Conservation (phyloP, 306 rosid species). For the Fagus sylvatica region DNA sequence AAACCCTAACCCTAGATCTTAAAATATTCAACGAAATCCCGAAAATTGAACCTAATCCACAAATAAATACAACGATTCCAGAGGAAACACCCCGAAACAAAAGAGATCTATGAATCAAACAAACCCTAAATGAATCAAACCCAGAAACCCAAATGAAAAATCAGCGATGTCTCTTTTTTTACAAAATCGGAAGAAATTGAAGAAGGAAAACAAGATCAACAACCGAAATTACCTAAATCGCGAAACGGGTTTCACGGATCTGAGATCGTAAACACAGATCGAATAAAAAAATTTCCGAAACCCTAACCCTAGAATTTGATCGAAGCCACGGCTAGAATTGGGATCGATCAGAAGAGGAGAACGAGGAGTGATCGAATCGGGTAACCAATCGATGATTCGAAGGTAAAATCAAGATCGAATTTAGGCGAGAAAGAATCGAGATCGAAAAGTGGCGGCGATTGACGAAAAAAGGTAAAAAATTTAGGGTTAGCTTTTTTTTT, state of each 20-base stretch:
- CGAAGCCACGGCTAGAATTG: conserved; percentile 12
- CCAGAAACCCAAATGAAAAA: conserved; percentile 8
- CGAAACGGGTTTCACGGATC: conserved; percentile 33
- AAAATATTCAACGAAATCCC: conserved; percentile 10
- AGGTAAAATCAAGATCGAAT: conserved; percentile 30
- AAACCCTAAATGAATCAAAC: conserved; percentile 11
- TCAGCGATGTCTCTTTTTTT: background rate
- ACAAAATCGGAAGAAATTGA: conserved; percentile 17
- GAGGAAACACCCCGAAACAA: background rate
- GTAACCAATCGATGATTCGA: conserved; percentile 4
- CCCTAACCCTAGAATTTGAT: conserved; percentile 55
- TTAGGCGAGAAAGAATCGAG: conserved; percentile 32
- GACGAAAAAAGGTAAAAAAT: conserved; percentile 42
- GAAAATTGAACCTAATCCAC: conserved; percentile 7
- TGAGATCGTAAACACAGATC: conserved; percentile 34
- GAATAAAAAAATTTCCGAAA: conserved; percentile 17
- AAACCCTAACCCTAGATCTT: conserved; percentile 73
- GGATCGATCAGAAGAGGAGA: conserved; percentile 37
- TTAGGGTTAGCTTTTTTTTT: conserved; percentile 52
- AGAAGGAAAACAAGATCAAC: background rate
- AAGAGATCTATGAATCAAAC: conserved; percentile 13
- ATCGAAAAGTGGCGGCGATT: conserved; percentile 59
- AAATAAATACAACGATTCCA: conserved; percentile 16
- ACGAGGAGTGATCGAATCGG: background rate
- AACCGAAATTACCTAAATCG: conserved; percentile 23